These are phyloP conservation scores for Eucalyptus cloeziana DNA, from an alignment of 345 rosid species.

Conservation along the genomic window DNA sequence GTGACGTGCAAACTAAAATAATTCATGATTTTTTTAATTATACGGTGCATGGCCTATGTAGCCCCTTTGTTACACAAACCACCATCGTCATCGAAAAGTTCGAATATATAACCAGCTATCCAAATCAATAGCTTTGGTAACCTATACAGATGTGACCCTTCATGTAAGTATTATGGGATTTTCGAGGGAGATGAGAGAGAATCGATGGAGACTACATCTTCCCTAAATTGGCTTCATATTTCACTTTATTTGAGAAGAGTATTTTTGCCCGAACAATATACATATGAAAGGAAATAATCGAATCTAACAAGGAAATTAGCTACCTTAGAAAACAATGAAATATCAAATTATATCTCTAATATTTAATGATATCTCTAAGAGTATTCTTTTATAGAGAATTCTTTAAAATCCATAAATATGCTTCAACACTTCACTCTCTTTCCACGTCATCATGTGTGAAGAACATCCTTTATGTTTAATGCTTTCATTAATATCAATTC, in stretches of 20 bases:
- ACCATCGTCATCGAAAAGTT: not conserved
- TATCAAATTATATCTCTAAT: not conserved
- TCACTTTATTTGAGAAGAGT: not conserved
- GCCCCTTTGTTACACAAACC: not conserved
- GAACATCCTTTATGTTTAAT: not conserved
- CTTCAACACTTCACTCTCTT: not conserved
- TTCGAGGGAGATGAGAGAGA: not conserved
- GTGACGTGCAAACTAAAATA: not conserved
- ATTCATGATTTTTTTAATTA: not conserved
- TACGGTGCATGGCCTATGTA: accelerated
- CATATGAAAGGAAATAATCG: not conserved
- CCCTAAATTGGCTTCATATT: not conserved
- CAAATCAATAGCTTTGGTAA: not conserved
- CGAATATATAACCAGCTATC: not conserved
- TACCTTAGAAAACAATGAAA: not conserved
- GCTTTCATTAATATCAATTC: not conserved
- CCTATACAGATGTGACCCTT: not conserved
- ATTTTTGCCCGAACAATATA: not conserved
- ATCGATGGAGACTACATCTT: not conserved
- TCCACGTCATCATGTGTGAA: not conserved
- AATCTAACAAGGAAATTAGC: not conserved
- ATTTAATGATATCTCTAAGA: not conserved
- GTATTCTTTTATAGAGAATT: not conserved
- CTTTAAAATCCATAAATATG: not conserved
- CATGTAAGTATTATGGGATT: not conserved